Base-by-base conservation (phyloP, 192 early-diverging fungal species). In the Coemansia sp. region DNA sequence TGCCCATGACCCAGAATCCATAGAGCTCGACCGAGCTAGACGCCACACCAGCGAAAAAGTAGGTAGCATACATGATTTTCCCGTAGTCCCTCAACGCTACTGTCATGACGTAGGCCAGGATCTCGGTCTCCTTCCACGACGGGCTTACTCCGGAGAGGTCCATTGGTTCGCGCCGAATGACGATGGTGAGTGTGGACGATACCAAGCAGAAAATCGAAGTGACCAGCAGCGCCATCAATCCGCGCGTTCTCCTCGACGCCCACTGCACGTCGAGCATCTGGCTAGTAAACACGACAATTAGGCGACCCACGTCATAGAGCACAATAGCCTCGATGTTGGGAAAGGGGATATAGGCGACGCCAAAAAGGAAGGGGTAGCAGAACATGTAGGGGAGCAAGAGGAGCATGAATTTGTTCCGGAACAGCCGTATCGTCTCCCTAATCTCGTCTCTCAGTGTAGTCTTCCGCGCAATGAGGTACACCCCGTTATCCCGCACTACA, bases 1-100 rank as follows among this genome's bases (percentile, higher is more conserved):
- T 79, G 52, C 76, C 76, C 53, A 79, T 79, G 13, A 79, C 53
- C 76, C 76, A 79, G 55, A 66, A 73, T 6, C 76, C 76, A 35
- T 61, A 79, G n/a, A 79, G 64, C 61, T 79, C 71, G 18, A 79
- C 63, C 23, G 73, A 73, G 45, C 70, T 70, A 6, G 76, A 79
- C 1, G 71, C 70, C 3, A 72, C 64, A 9, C 76, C 76, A 0
- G 67, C 67, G 34, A 79, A 73, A 35, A 79, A 79, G 35, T 73
- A 79, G 0, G 64, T 61, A 0, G 71, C 66, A 12, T 66, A 57
- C 21, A 73, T 38, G 14, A 79, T 25, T n/a, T 10, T 37, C 14
- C 59, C 23, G 3, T 73, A 43, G 1, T 70, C 34, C 3, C 39
- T 33, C 25, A 79, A n/a, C 5, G 60, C 47, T 12, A 58, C 35